These are phyloP conservation scores for Ophiocordyceps camponoti-leonardi DNA, from an alignment of 2,329 filamentous ascomycete species.

Conservation along the genomic window DNA sequence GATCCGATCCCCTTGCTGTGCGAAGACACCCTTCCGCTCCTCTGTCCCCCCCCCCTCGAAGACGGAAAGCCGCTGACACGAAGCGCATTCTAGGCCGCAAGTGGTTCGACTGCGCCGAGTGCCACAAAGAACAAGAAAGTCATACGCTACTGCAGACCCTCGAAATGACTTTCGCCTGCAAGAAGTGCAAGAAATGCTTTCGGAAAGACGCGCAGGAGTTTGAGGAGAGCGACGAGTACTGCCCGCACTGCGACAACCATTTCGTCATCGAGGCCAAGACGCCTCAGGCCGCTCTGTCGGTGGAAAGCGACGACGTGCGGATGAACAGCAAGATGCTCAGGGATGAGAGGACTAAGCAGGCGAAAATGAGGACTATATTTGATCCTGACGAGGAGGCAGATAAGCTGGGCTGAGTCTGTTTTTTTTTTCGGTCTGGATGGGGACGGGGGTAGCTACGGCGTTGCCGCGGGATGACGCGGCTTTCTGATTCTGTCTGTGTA, in stretches of 20 bases:
- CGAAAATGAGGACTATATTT: constrained; percentile 50
- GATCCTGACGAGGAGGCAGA: constrained; percentile 60
- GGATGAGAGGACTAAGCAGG: constrained; percentile 58
- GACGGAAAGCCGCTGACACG: neutral
- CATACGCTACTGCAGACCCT: constrained; percentile 60
- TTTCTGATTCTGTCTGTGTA: neutral
- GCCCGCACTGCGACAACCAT: constrained; percentile 97
- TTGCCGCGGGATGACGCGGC: constrained; percentile 9
- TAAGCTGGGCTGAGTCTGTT: constrained; percentile 61
- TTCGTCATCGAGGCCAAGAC: constrained; percentile 81
- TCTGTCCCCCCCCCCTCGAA: neutral
- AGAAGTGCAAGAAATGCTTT: constrained; percentile 98
- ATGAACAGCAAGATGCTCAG: constrained; percentile 82
- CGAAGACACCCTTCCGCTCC: constrained; percentile 18
- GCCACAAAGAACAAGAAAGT: constrained; percentile 65
- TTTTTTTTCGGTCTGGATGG: too few relatives aligned
- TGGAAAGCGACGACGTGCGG: constrained; percentile 83
- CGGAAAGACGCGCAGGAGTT: constrained; percentile 85
- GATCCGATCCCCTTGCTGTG: constrained; percentile 92
- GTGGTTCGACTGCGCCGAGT: constrained; percentile 98
- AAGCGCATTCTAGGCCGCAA: constrained; percentile 47
- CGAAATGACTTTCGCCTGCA: constrained; percentile 94
- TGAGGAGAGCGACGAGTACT: constrained; percentile 96
- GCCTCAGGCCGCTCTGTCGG: constrained; percentile 64
- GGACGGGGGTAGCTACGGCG: constrained; percentile 11